These are phyloP conservation scores for Ophiocordyceps unilateralis DNA, from an alignment of 2,329 filamentous ascomycete genomes.

Conservation along the genomic window DNA sequence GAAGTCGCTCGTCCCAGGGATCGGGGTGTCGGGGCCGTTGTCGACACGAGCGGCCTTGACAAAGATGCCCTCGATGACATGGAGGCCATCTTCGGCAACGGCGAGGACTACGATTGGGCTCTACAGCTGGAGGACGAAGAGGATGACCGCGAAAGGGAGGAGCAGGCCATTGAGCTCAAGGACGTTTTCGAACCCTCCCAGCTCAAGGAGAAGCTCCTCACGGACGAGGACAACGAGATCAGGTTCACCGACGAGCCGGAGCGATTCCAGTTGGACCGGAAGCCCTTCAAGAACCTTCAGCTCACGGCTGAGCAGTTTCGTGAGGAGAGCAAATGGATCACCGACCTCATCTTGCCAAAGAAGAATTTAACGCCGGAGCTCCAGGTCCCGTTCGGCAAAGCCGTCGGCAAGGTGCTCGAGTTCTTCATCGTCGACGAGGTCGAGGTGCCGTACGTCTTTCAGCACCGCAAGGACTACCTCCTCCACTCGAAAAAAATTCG, in stretches of 20 bases:
- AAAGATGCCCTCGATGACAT: conserved; percentile 91
- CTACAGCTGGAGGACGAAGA: conserved; percentile 76
- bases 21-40: conserved; percentile 48
- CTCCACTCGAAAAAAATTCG: conserved; percentile 67
- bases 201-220: conserved; percentile 82
- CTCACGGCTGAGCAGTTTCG: conserved; percentile 71
- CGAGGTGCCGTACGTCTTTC: conserved; percentile 94
- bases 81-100: conserved; percentile 88
- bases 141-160: conserved; percentile 60
- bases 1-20: conserved; percentile 73
- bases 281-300: conserved; percentile 68
- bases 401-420: conserved; percentile 80
- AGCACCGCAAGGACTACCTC: conserved; percentile 93
- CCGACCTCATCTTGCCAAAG: conserved; percentile 75
- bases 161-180: conserved; percentile 80
- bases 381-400: conserved; percentile 67
- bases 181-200: conserved; percentile 97
- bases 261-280: conserved; percentile 81
- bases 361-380: conserved; percentile 60
- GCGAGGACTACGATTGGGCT: conserved; percentile 91
- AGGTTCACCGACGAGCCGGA: conserved; percentile 81
- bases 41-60: conserved; percentile 73
- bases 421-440: conserved; percentile 91
- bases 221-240: conserved; percentile 86
- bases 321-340: conserved; percentile 86